Conservation (phyloP, 2,329 filamentous ascomycete genomes). For the Venturia asperata region DNA sequence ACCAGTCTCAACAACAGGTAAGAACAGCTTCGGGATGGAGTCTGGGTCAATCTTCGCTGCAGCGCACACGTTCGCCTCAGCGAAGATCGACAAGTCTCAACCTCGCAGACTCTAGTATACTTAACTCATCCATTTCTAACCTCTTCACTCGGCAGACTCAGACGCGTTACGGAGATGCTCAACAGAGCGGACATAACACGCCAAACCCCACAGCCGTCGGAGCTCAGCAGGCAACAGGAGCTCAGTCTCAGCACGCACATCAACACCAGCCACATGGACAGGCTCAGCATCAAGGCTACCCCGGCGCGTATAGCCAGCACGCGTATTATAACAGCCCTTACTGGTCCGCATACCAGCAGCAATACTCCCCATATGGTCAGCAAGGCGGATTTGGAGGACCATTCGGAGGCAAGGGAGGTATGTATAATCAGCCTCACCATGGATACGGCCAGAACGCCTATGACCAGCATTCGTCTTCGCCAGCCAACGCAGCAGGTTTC, state of each 20-base stretch:
- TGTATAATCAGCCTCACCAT: conserved; percentile 58
- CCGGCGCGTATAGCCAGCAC: conserved; percentile 52
- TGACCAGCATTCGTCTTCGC: conserved; percentile 57
- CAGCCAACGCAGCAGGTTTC: conserved; percentile 52
- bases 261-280: conserved; percentile 33
- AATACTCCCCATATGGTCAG: conserved; percentile 49
- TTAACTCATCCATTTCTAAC: conserved; percentile 15
- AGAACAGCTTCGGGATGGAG: conserved; percentile 24
- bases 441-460: conserved; percentile 49
- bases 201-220: conserved; percentile 66
- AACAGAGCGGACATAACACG: conserved; percentile 84
- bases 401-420: conserved; percentile 50
- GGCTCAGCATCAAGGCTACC: conserved; percentile 44
- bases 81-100: neutral
- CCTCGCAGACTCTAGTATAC: neutral
- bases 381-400: conserved; percentile 42
- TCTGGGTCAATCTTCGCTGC: neutral
- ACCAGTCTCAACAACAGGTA: conserved; percentile 51
- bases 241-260: conserved; percentile 43
- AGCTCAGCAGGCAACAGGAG: conserved; percentile 41
- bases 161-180: conserved; percentile 66
- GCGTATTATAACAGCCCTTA: conserved; percentile 56
- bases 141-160: conserved; percentile 38
- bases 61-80: neutral
- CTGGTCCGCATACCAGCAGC: conserved; percentile 56